Evolutionary conservation across 352 stramenopile genomes (phyloP).

Genomic region (Pythium dissotocum): DNA sequence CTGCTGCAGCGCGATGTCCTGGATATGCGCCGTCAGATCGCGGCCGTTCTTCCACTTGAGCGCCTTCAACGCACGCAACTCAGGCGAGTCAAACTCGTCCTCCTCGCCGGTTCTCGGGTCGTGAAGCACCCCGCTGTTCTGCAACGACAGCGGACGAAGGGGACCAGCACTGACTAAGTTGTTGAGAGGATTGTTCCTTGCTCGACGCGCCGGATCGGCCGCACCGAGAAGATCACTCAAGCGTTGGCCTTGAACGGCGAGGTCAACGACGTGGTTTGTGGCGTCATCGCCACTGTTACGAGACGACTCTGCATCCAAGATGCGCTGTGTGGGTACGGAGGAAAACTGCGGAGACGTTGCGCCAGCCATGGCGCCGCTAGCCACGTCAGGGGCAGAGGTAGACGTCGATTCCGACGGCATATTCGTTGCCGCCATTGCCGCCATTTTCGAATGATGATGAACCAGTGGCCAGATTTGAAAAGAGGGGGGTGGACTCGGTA

Average conservation of each 20-base stretch:
- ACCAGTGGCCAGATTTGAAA: neutral
- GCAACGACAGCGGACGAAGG: neutral
- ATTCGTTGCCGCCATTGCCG: neutral
- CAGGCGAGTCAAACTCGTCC: conserved; percentile 11
- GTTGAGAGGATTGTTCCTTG: neutral
- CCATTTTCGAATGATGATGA: neutral
- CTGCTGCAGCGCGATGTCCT: conserved; percentile 47
- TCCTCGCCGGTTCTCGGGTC: neutral
- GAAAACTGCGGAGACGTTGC: neutral
- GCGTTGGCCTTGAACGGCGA: neutral
- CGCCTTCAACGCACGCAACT: conserved; percentile 31
- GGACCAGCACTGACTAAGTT: too few relatives aligned
- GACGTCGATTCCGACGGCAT: neutral
- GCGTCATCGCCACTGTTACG: neutral
- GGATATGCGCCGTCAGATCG: conserved; percentile 47
- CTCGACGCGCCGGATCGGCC: neutral
- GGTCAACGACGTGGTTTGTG: neutral
- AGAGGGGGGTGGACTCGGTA: neutral
- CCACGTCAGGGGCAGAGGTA: neutral
- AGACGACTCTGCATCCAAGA: neutral
- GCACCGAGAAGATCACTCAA: neutral
- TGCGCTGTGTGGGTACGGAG: too few relatives aligned
- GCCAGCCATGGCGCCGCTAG: neutral
- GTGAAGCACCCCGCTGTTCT: neutral
- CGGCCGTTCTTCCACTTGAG: conserved; percentile 40